Percentiles rank a stretch among this genome's conserved stretches.
Conservation (phyloP, 2,329 filamentous ascomycete genomes). For the Fusarium guadeloupense region DNA sequence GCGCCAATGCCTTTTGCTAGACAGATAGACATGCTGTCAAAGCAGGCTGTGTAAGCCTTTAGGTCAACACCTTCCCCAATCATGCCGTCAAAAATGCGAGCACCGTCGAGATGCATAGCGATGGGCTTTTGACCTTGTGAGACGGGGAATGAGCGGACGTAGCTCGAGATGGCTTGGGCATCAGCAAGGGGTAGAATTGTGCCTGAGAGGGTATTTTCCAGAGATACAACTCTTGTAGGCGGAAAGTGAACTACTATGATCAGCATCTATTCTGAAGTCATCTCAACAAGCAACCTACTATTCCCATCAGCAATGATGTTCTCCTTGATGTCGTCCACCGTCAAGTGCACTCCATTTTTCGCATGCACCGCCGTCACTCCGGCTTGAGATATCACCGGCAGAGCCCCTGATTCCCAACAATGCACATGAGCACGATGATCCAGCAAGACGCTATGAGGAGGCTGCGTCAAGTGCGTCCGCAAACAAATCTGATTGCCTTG, state of each 20-base stretch:
- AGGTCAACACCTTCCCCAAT: constrained; percentile 71
- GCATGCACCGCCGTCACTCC: constrained; percentile 72
- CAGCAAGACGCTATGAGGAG: constrained; percentile 42
- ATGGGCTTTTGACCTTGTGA: constrained; percentile 58
- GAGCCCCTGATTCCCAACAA: constrained; percentile 69
- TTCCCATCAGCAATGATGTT: constrained; percentile 42
- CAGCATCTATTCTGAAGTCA: constrained; percentile 10
- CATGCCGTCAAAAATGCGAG: constrained; percentile 78
- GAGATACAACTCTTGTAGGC: constrained; percentile 77
- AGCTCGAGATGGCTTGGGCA: constrained; percentile 71
- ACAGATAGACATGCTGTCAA: constrained; percentile 78
- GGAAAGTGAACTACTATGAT: constrained; percentile 75
- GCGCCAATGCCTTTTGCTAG: constrained; percentile 83
- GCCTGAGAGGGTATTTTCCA: constrained; percentile 85
- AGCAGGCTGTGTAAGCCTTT: constrained; percentile 69
- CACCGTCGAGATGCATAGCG: constrained; percentile 78
- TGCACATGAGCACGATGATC: constrained; percentile 80
- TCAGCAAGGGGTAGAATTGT: constrained; percentile 78
- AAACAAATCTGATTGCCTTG: constrained; percentile 44
- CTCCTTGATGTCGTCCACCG: constrained; percentile 73
- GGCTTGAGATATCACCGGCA: constrained; percentile 75
- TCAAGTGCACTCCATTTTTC: constrained; percentile 74
- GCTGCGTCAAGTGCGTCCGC: constrained; percentile 43
- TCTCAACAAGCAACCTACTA: constrained; percentile 21
- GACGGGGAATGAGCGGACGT: constrained; percentile 60